These are phyloP conservation scores for Extremus antarcticus DNA, from an alignment of 495 filamentous ascomycete genomes.

Conservation along the genomic window DNA sequence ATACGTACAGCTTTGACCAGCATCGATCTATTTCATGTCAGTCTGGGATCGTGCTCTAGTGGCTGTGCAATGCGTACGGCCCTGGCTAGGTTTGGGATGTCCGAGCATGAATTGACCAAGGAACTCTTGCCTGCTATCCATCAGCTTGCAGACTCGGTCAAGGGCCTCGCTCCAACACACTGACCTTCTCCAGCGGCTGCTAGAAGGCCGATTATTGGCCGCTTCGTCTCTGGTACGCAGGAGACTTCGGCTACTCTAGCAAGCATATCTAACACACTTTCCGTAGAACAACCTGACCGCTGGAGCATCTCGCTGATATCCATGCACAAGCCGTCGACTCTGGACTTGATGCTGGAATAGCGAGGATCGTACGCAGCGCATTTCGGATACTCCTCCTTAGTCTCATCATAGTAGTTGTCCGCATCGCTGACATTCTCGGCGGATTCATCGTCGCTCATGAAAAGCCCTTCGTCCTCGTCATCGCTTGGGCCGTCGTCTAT, in stretches of 20 bases:
- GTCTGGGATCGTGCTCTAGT: background rate
- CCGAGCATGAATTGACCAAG: conserved; percentile 4
- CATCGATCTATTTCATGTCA: background rate
- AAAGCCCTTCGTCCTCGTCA: conserved; percentile 1
- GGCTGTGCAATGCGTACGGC: conserved; percentile 7
- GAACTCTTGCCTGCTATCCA: conserved; percentile 7
- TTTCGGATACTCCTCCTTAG: conserved; percentile 1
- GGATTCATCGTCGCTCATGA: background rate
- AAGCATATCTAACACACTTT: background rate
- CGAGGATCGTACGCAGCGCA: conserved; percentile 5
- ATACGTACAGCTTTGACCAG: conserved; percentile 6
- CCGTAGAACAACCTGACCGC: background rate
- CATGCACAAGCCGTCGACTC: background rate
- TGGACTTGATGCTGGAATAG: background rate
- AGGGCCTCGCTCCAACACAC: background rate
- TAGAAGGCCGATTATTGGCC: conserved; percentile 7
- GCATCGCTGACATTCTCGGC: background rate
- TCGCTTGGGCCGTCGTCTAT: background rate
- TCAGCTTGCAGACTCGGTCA: background rate
- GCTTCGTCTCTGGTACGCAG: background rate
- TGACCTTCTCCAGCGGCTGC: conserved; percentile 8
- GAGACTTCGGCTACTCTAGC: background rate
- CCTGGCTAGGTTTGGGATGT: conserved; percentile 10
- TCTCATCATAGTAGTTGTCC: background rate
- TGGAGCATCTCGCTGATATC: background rate